Evolutionary conservation across 73 alveolate species (phyloP).

Genomic region (Paramecium pentaurelia): DNA sequence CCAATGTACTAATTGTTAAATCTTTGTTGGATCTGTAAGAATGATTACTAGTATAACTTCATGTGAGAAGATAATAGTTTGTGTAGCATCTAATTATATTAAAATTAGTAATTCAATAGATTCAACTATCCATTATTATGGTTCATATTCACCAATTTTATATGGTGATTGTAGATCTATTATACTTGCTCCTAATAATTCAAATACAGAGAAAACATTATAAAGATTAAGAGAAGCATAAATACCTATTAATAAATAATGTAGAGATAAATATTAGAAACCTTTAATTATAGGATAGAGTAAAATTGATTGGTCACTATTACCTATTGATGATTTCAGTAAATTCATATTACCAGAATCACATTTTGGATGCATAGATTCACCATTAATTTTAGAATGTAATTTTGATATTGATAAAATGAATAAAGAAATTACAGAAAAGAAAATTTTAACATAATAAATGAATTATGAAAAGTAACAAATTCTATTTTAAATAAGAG

Average conservation of each 20-base stretch:
- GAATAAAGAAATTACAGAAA: background rate
- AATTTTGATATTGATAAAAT: constrained; percentile 4
- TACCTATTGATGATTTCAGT: constrained; percentile 56
- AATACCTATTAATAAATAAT: constrained; percentile 28
- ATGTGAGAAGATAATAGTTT: constrained; percentile 58
- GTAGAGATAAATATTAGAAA: constrained; percentile 51
- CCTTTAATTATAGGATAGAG: constrained; percentile 57
- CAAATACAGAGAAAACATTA: constrained; percentile 38
- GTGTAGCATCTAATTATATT: constrained; percentile 58
- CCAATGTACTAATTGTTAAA: constrained; percentile 58
- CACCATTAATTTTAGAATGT: background rate
- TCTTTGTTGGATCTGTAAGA: constrained; percentile 55
- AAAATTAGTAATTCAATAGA: constrained; percentile 58
- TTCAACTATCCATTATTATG: constrained; percentile 52
- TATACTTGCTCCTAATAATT: constrained; percentile 62
- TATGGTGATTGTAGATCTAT: constrained; percentile 65
- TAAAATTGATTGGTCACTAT: constrained; percentile 33
- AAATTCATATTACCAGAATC: constrained; percentile 47
- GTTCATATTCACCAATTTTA: constrained; percentile 51
- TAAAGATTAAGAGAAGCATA: constrained; percentile 39
- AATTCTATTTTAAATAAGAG: background rate
- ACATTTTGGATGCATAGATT: constrained; percentile 32
- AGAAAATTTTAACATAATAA: constrained; percentile 50
- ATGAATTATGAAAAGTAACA: constrained; percentile 65
- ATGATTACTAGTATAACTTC: constrained; percentile 50